Evolutionary conservation across 164 flowering plant genomes (phyloP).

Genomic region (Stephania japonica): DNA sequence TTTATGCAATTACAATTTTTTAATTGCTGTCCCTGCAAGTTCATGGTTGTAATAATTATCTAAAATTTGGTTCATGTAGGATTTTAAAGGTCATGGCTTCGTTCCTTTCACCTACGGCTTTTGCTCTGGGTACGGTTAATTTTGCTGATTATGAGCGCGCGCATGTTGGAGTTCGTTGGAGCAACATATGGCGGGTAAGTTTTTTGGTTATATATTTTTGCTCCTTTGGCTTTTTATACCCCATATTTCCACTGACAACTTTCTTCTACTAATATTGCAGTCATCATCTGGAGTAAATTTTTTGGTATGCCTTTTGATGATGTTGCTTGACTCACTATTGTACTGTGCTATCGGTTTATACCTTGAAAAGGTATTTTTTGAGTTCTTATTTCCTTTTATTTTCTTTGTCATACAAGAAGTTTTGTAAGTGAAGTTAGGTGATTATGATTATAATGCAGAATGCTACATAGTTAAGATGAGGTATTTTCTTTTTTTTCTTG

Average conservation of each 20-base stretch:
- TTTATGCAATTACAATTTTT: not conserved
- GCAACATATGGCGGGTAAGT: slow-evolving; percentile 91
- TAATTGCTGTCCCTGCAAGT: slow-evolving; percentile 8
- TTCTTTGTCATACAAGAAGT: not conserved
- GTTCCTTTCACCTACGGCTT: slow-evolving; percentile 95
- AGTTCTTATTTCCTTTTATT: not conserved
- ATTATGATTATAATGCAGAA: not conserved
- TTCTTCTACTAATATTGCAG: slow-evolving; percentile 30
- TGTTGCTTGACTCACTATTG: slow-evolving; percentile 70
- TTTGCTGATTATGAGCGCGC: slow-evolving; percentile 99
- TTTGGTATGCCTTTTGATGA: slow-evolving; percentile 83
- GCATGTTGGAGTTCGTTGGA: slow-evolving; percentile 98
- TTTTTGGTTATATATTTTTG: not conserved
- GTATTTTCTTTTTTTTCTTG: not conserved
- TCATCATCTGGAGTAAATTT: slow-evolving; percentile 94
- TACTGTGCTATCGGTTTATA: slow-evolving; percentile 79
- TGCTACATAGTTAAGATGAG: not conserved
- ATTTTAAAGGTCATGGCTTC: slow-evolving; percentile 71
- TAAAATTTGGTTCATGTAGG: slow-evolving; percentile 35
- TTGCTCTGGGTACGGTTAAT: slow-evolving; percentile 89
- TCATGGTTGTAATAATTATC: not conserved
- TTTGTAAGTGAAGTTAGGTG: too few relatives aligned
- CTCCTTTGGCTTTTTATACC: not conserved
- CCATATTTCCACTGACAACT: slow-evolving; percentile 6
- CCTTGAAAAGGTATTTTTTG: slow-evolving; percentile 70